Conservation (phyloP, 2,329 filamentous ascomycete genomes). For the Diaporthe sp. region DNA sequence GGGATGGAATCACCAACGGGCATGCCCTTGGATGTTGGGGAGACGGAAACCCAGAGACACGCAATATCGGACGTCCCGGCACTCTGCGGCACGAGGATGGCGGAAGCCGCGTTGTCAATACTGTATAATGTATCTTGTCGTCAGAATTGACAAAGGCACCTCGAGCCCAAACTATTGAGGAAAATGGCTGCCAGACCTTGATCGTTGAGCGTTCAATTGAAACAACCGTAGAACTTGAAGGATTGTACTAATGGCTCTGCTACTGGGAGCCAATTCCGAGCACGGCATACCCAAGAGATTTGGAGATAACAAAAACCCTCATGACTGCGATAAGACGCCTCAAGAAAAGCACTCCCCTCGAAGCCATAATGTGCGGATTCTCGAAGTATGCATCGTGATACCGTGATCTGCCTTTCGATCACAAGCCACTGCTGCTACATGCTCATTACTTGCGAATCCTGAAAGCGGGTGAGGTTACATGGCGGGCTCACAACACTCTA, state of each 20-base stretch:
- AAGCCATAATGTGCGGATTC: neutral
- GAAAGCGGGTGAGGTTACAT: neutral
- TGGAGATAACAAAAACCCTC: neutral
- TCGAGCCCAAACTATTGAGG: neutral
- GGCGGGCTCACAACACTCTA: neutral
- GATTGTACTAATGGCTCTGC: neutral
- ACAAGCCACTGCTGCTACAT: neutral
- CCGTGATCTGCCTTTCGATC: neutral
- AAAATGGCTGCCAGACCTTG: neutral
- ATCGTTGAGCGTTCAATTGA: neutral
- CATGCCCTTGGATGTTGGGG: neutral
- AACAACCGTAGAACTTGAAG: neutral
- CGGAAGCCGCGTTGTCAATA: conserved; percentile 13
- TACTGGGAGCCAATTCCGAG: neutral
- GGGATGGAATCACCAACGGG: neutral
- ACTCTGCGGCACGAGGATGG: neutral
- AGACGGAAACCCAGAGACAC: neutral
- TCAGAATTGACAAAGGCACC: conserved; percentile 22
- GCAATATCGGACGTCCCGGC: neutral
- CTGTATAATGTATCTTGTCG: conserved; percentile 24
- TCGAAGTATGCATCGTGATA: neutral
- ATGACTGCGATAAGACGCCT: neutral
- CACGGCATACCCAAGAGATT: neutral
- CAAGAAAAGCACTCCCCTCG: neutral
- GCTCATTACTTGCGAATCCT: too few species aligned